Evolutionary conservation across 208 protist genomes (phyloP).

Genomic region (Sergeia podlipaevii): DNA sequence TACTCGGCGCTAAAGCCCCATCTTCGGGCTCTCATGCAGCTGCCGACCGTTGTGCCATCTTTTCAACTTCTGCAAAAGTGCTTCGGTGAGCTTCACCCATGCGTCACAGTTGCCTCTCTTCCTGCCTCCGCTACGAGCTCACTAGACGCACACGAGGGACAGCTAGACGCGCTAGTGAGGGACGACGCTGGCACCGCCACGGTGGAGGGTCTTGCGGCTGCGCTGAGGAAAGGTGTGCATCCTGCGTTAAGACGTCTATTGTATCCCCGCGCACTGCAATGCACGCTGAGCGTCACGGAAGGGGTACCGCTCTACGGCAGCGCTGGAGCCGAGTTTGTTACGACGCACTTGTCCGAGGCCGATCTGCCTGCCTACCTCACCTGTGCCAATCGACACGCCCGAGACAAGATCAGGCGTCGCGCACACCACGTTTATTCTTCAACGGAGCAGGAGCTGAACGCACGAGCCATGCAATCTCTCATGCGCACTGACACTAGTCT

Average conservation of each 20-base stretch:
- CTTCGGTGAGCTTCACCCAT: slow-evolving; percentile 58
- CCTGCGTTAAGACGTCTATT: slow-evolving; percentile 71
- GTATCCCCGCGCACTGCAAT: slow-evolving; percentile 75
- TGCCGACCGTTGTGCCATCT: slow-evolving; percentile 40
- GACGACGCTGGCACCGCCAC: slow-evolving; percentile 34
- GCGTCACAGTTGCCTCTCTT: slow-evolving; percentile 4
- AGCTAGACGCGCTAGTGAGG: slow-evolving; percentile 53
- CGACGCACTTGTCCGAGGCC: slow-evolving; percentile 18
- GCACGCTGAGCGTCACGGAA: slow-evolving; percentile 56
- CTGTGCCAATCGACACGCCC: slow-evolving; percentile 43
- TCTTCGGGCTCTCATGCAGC: slow-evolving; percentile 46
- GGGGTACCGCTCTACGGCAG: slow-evolving; percentile 43
- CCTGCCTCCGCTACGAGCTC: slow-evolving; percentile 29
- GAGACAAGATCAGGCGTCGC: slow-evolving; percentile 59
- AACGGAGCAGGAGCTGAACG: slow-evolving; percentile 29
- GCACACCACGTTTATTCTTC: slow-evolving; percentile 58
- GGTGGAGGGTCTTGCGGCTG: slow-evolving; percentile 22
- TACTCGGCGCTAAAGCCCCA: slow-evolving; percentile 58
- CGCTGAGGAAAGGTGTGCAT: slow-evolving; percentile 55
- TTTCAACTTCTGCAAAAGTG: slow-evolving; percentile 32
- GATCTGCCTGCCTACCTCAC: slow-evolving; percentile 36
- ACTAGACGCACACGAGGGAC: slow-evolving; percentile 38
- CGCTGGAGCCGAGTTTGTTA: slow-evolving; percentile 28
- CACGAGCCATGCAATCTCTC: slow-evolving; percentile 54
- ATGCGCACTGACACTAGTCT: slow-evolving; percentile 41